Conservation (phyloP, 2,329 filamentous ascomycete genomes). For the Cladosporium sphaerospermum region DNA sequence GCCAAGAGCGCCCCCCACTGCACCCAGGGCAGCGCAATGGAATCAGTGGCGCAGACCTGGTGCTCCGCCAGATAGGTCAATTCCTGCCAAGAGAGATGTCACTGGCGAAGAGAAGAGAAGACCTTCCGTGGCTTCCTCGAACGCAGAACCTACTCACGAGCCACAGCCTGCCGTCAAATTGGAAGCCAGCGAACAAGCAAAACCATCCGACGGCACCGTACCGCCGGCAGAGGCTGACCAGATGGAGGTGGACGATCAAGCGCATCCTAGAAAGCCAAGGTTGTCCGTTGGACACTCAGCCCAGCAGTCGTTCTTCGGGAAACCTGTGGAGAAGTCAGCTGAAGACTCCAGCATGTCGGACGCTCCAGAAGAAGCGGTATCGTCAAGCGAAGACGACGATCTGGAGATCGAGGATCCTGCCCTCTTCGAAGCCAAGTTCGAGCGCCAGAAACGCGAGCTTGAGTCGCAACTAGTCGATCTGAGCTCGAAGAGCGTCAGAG, state of each 20-base stretch:
- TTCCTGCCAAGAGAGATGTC: constrained; percentile 43
- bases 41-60: constrained; percentile 40
- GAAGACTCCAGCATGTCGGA: constrained; percentile 18
- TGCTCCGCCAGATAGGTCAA: constrained; percentile 22
- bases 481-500: constrained; percentile 36
- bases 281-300: constrained; percentile 22
- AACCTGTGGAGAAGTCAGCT: constrained; percentile 17
- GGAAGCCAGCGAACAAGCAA: constrained; percentile 2
- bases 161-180: constrained; percentile 12
- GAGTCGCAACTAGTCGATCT: constrained; percentile 40
- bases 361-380: constrained; percentile 21
- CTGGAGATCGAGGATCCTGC: constrained; percentile 43
- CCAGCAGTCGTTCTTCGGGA: constrained; percentile 28
- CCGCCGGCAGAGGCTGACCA: constrained; percentile 11
- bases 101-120: constrained; percentile 36
- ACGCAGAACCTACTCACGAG: constrained; percentile 3
- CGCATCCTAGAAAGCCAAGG: constrained; percentile 13
- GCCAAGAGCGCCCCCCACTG: constrained; percentile 19
- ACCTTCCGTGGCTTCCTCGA: constrained; percentile 1
- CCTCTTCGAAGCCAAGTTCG: constrained; percentile 42
- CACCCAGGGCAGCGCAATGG: constrained; percentile 27
- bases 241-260: constrained; percentile 23
- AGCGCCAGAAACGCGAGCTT: constrained; percentile 38
- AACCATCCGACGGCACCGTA: background rate
- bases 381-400: constrained; percentile 42